phyloP scores from a whole-genome alignment of 202 grass and related monocot genomes.

The Sporobolus alterniflorus region DNA sequence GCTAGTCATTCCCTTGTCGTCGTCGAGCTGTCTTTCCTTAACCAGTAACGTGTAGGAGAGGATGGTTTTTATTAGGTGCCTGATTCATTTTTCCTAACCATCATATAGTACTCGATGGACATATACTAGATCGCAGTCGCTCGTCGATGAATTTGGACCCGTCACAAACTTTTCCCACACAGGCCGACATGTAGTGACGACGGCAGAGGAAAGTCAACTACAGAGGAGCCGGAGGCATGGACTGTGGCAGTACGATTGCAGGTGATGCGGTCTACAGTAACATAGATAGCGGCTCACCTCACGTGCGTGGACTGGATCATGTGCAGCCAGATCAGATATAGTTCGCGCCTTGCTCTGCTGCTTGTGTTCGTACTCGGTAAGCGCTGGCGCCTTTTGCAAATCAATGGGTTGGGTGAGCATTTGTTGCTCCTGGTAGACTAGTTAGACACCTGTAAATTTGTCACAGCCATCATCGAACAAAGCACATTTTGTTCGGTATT shows the following conservation, averaged over 20 bases:
- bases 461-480: not conserved
- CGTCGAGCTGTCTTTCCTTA: no score
- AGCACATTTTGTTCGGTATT: no score
- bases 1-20: no score
- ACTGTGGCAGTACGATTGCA: not conserved
- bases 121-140: no score
- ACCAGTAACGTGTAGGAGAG: no score
- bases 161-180: not conserved
- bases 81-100: not conserved
- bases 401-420: not conserved
- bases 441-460: not conserved
- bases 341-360: not conserved
- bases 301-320: conserved; percentile 3
- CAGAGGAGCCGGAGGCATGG: not conserved
- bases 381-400: not conserved
- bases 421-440: not conserved
- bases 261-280: conserved; percentile 27
- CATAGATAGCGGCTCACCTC: conserved; percentile 15
- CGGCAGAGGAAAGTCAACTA: no score
- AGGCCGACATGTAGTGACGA: no score
- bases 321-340: not conserved
- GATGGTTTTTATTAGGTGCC: not conserved
- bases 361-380: not conserved
- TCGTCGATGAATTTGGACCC: not conserved
- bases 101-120: not conserved